Conservation (phyloP, 331 rosid species). For the Acacia concinna region DNA sequence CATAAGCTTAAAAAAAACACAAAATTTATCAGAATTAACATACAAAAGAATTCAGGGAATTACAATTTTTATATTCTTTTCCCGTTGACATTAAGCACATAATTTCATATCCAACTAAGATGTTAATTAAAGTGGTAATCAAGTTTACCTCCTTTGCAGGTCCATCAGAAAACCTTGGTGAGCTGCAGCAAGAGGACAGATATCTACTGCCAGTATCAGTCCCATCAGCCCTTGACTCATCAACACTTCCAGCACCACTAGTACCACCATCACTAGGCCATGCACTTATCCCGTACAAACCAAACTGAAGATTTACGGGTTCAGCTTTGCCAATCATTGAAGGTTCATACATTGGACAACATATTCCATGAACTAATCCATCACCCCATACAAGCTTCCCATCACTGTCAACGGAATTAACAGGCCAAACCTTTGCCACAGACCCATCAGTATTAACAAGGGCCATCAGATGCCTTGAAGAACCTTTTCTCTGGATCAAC, state of each 20-base stretch:
- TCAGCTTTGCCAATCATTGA: constrained; percentile 76
- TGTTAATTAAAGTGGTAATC: background rate
- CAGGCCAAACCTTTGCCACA: constrained; percentile 99
- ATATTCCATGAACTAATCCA: constrained; percentile 50
- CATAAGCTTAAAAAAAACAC: constrained; percentile 57
- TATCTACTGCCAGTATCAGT: constrained; percentile 79
- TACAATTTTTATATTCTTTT: background rate
- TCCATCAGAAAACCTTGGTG: constrained; percentile 83
- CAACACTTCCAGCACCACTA: constrained; percentile 88
- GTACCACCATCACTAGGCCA: constrained; percentile 97
- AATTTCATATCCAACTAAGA: constrained; percentile 12
- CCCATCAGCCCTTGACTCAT: constrained; percentile 85
- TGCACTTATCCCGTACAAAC: constrained; percentile 92
- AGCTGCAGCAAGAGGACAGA: constrained; percentile 87
- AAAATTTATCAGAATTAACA: background rate
- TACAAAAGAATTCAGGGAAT: background rate
- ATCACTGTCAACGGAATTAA: constrained; percentile 60
- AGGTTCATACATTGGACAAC: constrained; percentile 64
- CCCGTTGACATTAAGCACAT: constrained; percentile 7
- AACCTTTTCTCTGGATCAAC: constrained; percentile 90
- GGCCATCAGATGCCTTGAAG: constrained; percentile 92
- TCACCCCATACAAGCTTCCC: constrained; percentile 66
- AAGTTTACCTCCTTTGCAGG: constrained; percentile 82
- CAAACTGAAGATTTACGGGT: constrained; percentile 95
- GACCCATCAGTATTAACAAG: constrained; percentile 91